A percentile compares a stretch with the other conserved stretches of the same genome.
These are phyloP conservation scores for Polytolypa hystricis DNA, from an alignment of 2,329 filamentous ascomycete species.

Conservation along the genomic window DNA sequence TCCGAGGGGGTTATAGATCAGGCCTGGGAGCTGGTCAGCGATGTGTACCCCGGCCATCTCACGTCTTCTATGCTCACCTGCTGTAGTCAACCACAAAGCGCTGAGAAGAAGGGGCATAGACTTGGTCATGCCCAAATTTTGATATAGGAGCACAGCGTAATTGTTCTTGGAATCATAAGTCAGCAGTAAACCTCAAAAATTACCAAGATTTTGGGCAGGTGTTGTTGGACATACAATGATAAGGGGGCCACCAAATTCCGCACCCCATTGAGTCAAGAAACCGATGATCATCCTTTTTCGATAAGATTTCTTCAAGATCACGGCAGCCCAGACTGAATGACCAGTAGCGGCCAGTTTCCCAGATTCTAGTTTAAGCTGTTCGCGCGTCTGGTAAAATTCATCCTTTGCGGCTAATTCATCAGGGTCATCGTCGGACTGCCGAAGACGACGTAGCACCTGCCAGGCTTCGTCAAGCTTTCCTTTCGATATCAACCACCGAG, in stretches of 20 bases:
- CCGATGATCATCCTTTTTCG: constrained; percentile 42
- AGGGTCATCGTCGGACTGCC: constrained; percentile 28
- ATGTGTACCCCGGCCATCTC: too few relatives aligned
- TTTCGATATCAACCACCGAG: constrained; percentile 40
- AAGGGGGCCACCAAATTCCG: constrained; percentile 42
- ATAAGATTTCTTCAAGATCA: constrained; percentile 38
- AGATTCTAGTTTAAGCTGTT: constrained; percentile 36
- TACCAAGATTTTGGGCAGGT: not conserved
- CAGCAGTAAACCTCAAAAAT: not conserved
- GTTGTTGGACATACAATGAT: constrained; percentile 35
- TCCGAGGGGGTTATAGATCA: constrained; percentile 29
- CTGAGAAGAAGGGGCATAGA: constrained; percentile 34
- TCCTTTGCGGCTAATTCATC: constrained; percentile 35
- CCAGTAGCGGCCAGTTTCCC: constrained; percentile 31
- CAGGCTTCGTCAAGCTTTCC: constrained; percentile 37
- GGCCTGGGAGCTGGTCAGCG: constrained; percentile 18
- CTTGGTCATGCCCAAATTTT: constrained; percentile 31
- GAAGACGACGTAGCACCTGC: constrained; percentile 30
- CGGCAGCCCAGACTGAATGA: constrained; percentile 34
- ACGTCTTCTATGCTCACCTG: constrained; percentile 26
- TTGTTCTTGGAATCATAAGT: constrained; percentile 28
- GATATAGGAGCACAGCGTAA: constrained; percentile 37
- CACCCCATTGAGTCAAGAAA: constrained; percentile 43
- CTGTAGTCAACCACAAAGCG: constrained; percentile 36
- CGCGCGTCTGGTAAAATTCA: constrained; percentile 37